Percentiles rank a stretch among this genome's conserved stretches.
These are phyloP conservation scores for Alternaria incomplexa DNA, from an alignment of 2,329 filamentous ascomycete species.

Conservation along the genomic window DNA sequence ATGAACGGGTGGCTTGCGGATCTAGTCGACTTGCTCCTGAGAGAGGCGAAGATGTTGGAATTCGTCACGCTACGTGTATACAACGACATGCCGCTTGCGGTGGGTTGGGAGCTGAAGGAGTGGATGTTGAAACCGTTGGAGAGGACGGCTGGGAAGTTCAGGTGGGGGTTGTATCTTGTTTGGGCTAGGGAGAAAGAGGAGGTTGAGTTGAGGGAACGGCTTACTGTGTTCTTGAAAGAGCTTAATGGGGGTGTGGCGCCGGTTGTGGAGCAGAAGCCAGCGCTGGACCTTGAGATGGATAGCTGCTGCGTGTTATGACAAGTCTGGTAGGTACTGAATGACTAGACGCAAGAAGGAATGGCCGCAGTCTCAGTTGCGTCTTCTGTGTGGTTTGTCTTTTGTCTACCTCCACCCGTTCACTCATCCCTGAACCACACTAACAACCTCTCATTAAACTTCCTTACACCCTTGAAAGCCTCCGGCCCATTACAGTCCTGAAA, in stretches of 20 bases:
- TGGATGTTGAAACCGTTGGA: conserved; percentile 13
- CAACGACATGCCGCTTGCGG: not conserved
- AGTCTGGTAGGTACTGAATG: not conserved
- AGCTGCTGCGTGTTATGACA: not conserved
- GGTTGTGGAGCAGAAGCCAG: not conserved
- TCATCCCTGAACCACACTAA: conserved; percentile 12
- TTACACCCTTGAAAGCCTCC: conserved; percentile 11
- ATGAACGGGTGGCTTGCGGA: conserved; percentile 16
- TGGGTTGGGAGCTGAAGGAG: conserved; percentile 10
- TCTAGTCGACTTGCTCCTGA: conserved; percentile 7
- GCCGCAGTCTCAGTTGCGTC: not conserved
- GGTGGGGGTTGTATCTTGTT: conserved; percentile 16
- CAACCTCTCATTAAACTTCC: conserved; percentile 12
- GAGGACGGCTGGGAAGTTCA: conserved; percentile 4
- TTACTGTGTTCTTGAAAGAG: not conserved
- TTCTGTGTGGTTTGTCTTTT: not conserved
- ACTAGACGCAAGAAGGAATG: not conserved
- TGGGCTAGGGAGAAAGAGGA: conserved; percentile 3
- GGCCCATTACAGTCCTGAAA: conserved; percentile 13
- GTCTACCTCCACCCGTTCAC: not conserved
- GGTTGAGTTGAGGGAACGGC: not conserved
- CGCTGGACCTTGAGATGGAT: not conserved
- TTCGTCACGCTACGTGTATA: not conserved
- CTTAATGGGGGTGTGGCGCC: not conserved
- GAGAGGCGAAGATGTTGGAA: conserved; percentile 8